Base-by-base conservation (phyloP, 805 yeast genomes). In the Dipodascus geniculatus region DNA sequence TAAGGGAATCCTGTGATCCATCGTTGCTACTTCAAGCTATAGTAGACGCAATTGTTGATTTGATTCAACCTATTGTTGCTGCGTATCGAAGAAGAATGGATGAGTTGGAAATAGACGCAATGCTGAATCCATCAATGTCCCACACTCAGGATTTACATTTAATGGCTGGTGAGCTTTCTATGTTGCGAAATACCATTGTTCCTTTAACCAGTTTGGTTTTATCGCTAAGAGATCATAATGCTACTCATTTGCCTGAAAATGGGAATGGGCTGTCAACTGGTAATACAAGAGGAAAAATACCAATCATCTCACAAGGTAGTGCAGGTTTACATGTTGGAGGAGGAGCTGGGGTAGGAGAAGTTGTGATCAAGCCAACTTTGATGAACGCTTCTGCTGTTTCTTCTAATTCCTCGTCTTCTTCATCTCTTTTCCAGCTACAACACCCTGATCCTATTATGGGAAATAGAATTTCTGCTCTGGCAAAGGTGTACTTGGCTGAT, bases 1-100 rank as follows among this genome's bases (percentile, higher is more conserved):
- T 80, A 23, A 64, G 82, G 51, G 76, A 74, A 33, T 71, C 80
- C 0, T 70, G 75, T 55, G 82, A 79, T 60, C 68, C 82, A 0
- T 74, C 80, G 0, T 70, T 78, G 3, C 65, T 80, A 33, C 68
- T 79, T n/a, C 82, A 80, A 57, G 78, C 81, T 1, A 69, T 80
- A 3, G 59, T 80, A 6, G 85, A 80, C 60, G 72, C 80, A 1
- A 66, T 74, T 14, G 81, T 80, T 11, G 85, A 80, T 59, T 66
- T 78, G 48, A 64, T 76, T 2, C 73, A 73, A 53, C 83, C 83
- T 1, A 76, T 80, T 14, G 65, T 79, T 22, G 68, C 78, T 0
- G 82, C 80, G 2, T 80, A 80, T 59, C 71, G 74, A 31, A 63
- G 72, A 31, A 60, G 78, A 47, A 60, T 80, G 23, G 71, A 71